Evolutionary conservation across 2,329 filamentous ascomycete genomes (phyloP).

Genomic region (Sarocladiaceae sp.): DNA sequence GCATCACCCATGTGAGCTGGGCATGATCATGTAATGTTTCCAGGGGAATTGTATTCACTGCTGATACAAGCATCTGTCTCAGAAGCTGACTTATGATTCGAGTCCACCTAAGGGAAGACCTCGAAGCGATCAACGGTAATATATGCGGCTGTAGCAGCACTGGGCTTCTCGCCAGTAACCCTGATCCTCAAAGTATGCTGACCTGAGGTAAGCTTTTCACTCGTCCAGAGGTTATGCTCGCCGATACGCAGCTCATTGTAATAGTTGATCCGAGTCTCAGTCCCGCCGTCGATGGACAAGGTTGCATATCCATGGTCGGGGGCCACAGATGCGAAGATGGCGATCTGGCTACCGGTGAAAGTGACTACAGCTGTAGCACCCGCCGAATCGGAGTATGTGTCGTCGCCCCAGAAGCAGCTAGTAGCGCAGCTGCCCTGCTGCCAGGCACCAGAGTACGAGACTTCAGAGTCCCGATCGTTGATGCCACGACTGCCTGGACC

Average conservation of each 20-base stretch:
- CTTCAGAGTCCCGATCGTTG: not conserved
- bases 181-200: not conserved
- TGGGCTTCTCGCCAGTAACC: not conserved
- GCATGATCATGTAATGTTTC: too few species aligned
- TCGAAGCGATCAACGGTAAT: not conserved
- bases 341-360: constrained; percentile 4
- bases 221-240: not conserved
- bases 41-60: too few species aligned
- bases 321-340: not conserved
- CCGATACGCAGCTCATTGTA: not conserved
- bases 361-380: constrained; percentile 2
- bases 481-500: not conserved
- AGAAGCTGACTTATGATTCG: too few species aligned
- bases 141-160: not conserved
- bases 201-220: not conserved
- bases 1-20: too few species aligned
- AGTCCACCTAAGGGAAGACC: not conserved
- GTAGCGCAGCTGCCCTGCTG: not conserved
- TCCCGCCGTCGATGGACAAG: not conserved
- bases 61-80: too few species aligned
- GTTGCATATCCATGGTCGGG: constrained; percentile 5
- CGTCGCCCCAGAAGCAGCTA: not conserved
- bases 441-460: not conserved
- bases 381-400: not conserved
- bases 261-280: not conserved